Conservation (phyloP, 140 eudicot species). For the Flaveria floridana region DNA sequence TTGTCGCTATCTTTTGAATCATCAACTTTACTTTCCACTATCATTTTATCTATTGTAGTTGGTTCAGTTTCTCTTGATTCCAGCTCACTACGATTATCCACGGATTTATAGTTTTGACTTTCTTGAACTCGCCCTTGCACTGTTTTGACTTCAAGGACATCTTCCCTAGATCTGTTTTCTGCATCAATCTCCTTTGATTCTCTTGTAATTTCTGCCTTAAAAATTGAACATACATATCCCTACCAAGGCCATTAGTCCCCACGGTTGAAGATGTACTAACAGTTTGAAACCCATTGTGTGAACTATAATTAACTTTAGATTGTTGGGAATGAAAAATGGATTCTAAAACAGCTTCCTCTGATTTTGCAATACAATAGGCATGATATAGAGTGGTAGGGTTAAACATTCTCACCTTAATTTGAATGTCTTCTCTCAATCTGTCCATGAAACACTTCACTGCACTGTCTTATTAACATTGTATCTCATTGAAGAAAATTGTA, state of each 20-base stretch:
- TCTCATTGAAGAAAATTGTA: not conserved
- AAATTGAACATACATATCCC: not conserved
- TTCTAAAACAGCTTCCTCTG: too few species aligned
- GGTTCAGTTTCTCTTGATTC: not conserved
- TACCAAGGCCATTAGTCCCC: not conserved
- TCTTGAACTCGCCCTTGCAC: conserved; percentile 8
- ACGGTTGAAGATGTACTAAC: too few species aligned
- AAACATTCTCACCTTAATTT: too few species aligned
- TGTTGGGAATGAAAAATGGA: too few species aligned
- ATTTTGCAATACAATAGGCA: too few species aligned
- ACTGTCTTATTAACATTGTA: not conserved
- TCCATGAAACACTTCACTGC: too few species aligned
- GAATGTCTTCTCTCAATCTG: too few species aligned
- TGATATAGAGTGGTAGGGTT: too few species aligned
- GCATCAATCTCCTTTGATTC: not conserved
- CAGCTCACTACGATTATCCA: not conserved
- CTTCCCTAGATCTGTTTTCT: not conserved
- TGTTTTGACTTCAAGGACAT: conserved; percentile 24
- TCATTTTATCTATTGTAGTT: not conserved
- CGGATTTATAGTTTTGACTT: conserved; percentile 21
- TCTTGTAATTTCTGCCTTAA: not conserved
- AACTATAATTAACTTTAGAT: too few species aligned
- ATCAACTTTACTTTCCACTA: conserved; percentile 24
- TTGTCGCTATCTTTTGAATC: conserved; percentile 12
- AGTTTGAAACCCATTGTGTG: too few species aligned